Percentiles rank a stretch among this genome's conserved stretches.
Evolutionary conservation across 495 filamentous ascomycete species (phyloP).

Genomic region (Penicillium goetzii): DNA sequence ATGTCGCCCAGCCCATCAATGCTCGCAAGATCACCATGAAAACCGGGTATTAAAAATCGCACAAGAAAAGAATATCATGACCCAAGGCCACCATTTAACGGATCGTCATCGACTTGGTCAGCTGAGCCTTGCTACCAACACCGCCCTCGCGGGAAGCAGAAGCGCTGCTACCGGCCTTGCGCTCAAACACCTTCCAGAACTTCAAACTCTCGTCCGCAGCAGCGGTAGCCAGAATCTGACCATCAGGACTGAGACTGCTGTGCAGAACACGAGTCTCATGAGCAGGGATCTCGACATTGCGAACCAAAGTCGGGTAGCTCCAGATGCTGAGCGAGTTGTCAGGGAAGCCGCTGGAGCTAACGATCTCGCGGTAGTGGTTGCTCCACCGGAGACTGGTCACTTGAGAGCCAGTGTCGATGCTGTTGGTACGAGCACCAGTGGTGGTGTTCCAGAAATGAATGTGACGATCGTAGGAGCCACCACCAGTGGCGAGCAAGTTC

Average conservation of each 20-base stretch:
- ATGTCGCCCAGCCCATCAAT: conserved; percentile 34
- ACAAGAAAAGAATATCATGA: conserved; percentile 26
- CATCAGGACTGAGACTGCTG: conserved; percentile 92
- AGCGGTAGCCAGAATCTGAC: conserved; percentile 94
- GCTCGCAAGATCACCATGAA: conserved; percentile 27
- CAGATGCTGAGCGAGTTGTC: conserved; percentile 98
- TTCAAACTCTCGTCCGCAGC: conserved; percentile 96
- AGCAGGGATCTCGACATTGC: conserved; percentile 98
- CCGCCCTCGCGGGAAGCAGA: conserved; percentile 58
- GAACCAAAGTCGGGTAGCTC: conserved; percentile 95
- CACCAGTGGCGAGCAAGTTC: conserved; percentile 94
- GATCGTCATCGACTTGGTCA: conserved; percentile 97
- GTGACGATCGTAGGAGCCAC: conserved; percentile 93
- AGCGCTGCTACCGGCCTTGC: conserved; percentile 76
- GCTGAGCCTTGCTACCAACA: conserved; percentile 66
- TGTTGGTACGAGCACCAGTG: conserved; percentile 95
- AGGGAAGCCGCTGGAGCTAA: conserved; percentile 95
- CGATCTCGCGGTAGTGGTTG: conserved; percentile 95
- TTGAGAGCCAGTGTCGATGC: conserved; percentile 96
- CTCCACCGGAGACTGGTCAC: conserved; percentile 96
- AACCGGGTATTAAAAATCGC: conserved; percentile 26
- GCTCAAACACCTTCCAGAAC: conserved; percentile 99
- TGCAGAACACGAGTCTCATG: conserved; percentile 97
- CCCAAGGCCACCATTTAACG: conserved; percentile 58
- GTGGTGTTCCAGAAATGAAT: conserved; percentile 99